phyloP scores from a whole-genome alignment of 2,329 filamentous ascomycete genomes.

The Colletotrichum musae region DNA sequence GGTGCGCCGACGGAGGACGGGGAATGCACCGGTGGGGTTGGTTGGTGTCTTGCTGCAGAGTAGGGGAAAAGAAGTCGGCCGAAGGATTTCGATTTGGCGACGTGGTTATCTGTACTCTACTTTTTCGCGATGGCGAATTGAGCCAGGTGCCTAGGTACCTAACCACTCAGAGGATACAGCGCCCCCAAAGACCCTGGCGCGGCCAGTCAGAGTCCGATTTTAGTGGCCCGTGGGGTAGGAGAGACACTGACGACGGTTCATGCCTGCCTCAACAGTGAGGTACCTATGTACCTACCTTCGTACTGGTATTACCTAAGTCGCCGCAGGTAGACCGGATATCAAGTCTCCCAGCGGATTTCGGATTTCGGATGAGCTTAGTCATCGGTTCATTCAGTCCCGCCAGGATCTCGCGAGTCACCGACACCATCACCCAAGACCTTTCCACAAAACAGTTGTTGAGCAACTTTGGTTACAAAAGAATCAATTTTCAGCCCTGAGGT shows the following conservation, averaged over 20 bases:
- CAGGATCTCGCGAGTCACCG: too few species aligned
- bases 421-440: too few species aligned
- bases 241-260: too few species aligned
- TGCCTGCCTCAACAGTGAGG: background rate
- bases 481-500: too few species aligned
- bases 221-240: constrained; percentile 21
- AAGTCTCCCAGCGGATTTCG: background rate
- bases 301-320: too few species aligned
- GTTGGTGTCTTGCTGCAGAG: background rate
- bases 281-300: background rate
- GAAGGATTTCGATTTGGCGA: constrained; percentile 21
- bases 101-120: constrained; percentile 37
- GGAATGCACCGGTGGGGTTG: constrained; percentile 6
- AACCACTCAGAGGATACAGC: constrained; percentile 9
- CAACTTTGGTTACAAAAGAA: too few species aligned
- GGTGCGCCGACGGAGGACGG: constrained; percentile 1
- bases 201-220: constrained; percentile 14
- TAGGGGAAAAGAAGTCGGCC: constrained; percentile 7
- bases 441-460: too few species aligned
- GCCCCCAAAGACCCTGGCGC: constrained; percentile 5
- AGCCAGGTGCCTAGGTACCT: too few species aligned
- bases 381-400: too few species aligned
- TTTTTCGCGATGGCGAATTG: constrained; percentile 39
- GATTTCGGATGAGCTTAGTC: background rate
- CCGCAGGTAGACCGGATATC: too few species aligned